Percentiles rank a stretch among this genome's conserved stretches.
Conservation (phyloP, 345 rosid species). For the Linum trigynum region DNA sequence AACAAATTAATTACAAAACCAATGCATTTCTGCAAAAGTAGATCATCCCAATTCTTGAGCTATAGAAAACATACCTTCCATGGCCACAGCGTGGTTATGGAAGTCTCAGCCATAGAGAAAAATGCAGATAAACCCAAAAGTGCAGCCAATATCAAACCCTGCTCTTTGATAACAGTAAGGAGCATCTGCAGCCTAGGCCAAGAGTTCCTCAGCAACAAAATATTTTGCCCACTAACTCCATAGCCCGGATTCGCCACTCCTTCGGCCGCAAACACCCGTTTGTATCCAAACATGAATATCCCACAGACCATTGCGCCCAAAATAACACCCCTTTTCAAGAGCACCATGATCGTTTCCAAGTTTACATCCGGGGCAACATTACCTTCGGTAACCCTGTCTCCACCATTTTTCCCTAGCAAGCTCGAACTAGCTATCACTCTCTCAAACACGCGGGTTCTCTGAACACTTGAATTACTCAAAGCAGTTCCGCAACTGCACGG, state of each 20-base stretch:
- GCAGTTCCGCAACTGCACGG: constrained; percentile 13
- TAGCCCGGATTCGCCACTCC: constrained; percentile 56
- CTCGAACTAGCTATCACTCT: constrained; percentile 15
- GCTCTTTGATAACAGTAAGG: constrained; percentile 64
- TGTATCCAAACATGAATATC: constrained; percentile 43
- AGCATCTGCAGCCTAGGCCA: constrained; percentile 70
- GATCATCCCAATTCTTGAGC: not conserved
- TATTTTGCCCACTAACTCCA: constrained; percentile 56
- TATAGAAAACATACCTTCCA: constrained; percentile 60
- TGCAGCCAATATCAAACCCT: constrained; percentile 62
- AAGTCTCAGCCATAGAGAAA: constrained; percentile 94
- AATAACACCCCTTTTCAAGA: constrained; percentile 42
- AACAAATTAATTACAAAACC: not conserved
- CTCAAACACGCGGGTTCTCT: constrained; percentile 14
- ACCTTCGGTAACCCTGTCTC: constrained; percentile 18
- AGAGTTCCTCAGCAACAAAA: constrained; percentile 48
- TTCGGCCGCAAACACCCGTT: constrained; percentile 56
- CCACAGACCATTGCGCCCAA: constrained; percentile 60
- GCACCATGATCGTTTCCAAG: constrained; percentile 30
- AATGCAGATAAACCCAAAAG: constrained; percentile 77
- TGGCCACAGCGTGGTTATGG: constrained; percentile 87
- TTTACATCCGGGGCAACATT: constrained; percentile 14
- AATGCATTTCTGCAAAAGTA: not conserved
- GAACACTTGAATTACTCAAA: constrained; percentile 13
- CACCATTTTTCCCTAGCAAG: constrained; percentile 18